Conservation (phyloP, 345 rosid species). For the Heritiera littoralis region DNA sequence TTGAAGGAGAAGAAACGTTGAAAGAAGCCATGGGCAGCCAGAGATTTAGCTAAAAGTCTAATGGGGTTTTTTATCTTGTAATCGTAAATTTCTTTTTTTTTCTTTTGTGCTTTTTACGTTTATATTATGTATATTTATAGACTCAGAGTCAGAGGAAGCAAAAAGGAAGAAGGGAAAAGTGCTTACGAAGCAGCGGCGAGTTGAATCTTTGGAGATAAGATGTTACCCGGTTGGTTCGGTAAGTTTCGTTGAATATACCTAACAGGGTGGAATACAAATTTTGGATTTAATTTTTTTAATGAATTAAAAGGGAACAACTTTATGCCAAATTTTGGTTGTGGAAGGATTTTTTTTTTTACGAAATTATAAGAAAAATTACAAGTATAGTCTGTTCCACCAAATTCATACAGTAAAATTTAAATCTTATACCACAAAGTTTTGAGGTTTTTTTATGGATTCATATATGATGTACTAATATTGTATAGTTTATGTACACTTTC, state of each 20-base stretch:
- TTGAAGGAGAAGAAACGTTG: constrained; percentile 43
- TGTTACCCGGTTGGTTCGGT: not conserved
- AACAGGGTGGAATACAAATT: not conserved
- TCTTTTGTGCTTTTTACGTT: not conserved
- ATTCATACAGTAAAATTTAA: too few species aligned
- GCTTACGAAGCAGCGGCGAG: constrained; percentile 6
- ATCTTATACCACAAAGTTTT: too few species aligned
- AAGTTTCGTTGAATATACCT: too few species aligned
- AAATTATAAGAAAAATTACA: too few species aligned
- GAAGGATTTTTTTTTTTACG: too few species aligned
- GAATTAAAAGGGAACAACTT: too few species aligned
- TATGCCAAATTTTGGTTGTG: too few species aligned
- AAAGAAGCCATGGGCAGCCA: constrained; percentile 40
- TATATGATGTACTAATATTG: too few species aligned
- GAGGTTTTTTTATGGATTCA: too few species aligned
- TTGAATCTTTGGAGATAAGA: not conserved
- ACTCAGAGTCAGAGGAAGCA: not conserved
- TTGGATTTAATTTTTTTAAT: too few species aligned
- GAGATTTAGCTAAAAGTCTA: not conserved
- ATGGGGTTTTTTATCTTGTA: not conserved
- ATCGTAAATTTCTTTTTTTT: not conserved
- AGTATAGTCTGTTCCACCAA: too few species aligned
- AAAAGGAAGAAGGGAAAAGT: constrained; percentile 6
- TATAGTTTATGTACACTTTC: too few species aligned
- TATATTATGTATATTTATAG: not conserved